Percentiles rank a stretch among this genome's conserved stretches.
Conservation (phyloP, 345 rosid genomes). For the Rhizophora mangle region DNA sequence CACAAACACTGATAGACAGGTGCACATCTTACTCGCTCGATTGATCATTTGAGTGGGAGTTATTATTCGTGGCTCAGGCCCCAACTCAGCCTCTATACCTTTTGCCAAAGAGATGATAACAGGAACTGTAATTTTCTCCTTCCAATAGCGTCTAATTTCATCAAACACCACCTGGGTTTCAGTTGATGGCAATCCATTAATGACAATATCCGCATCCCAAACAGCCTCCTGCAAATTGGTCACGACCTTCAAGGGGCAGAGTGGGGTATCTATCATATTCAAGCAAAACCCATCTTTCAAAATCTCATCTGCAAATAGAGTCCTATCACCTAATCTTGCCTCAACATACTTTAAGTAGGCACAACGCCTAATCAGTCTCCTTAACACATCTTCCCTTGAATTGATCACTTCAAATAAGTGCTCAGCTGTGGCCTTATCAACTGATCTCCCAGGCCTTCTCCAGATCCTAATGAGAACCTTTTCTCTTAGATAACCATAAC, state of each 20-base stretch:
- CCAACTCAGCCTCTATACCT: slow-evolving; percentile 84
- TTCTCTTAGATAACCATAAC: slow-evolving; percentile 74
- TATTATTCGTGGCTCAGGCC: slow-evolving; percentile 72
- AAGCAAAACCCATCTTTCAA: slow-evolving; percentile 94
- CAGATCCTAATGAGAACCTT: slow-evolving; percentile 89
- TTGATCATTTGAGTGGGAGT: slow-evolving; percentile 94
- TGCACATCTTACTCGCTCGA: slow-evolving; percentile 60
- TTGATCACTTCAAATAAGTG: slow-evolving; percentile 95
- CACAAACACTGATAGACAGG: not conserved
- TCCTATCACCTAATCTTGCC: slow-evolving; percentile 91
- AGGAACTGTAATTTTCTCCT: slow-evolving; percentile 72
- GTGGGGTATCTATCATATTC: slow-evolving; percentile 92
- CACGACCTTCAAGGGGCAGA: slow-evolving; percentile 90
- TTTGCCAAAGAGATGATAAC: slow-evolving; percentile 82
- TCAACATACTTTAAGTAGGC: slow-evolving; percentile 94
- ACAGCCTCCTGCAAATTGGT: slow-evolving; percentile 95
- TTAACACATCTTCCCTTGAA: slow-evolving; percentile 82
- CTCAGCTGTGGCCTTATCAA: slow-evolving; percentile 74
- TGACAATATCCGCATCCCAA: slow-evolving; percentile 97
- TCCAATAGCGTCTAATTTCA: slow-evolving; percentile 83
- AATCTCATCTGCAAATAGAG: slow-evolving; percentile 81
- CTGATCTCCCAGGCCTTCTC: slow-evolving; percentile 84
- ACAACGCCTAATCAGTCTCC: slow-evolving; percentile 90
- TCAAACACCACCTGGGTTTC: slow-evolving; percentile 80
- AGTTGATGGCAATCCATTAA: slow-evolving; percentile 93